Evolutionary conservation across 495 filamentous ascomycete species (phyloP), one percentile per base, ranked within the genome.

Genomic region (Pyrenopolyporus hunteri): DNA sequence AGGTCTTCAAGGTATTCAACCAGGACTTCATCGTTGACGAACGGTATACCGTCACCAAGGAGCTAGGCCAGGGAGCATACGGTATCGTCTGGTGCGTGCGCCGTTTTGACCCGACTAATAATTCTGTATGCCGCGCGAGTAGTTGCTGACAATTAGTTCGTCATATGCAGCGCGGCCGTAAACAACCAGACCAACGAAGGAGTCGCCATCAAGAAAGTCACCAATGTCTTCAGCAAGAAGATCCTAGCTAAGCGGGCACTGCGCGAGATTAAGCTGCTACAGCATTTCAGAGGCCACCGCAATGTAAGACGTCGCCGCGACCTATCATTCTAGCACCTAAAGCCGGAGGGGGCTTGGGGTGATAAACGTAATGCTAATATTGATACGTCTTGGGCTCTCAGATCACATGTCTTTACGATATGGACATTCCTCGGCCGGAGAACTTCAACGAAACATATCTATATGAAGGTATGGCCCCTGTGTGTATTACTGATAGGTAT

Each of bases 181-280:
- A 97, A 98, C 79, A 86, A 83, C 68, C 84, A 89, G 72, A 96
- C 91, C 10, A 87, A 87, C 67, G 94, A 98, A 72, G 94, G 94
- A n/a, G 93, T 98, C 50, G 94, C 94, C 56, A 91, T 98, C 78
- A 98, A 98, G 81, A 98, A 98, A 75, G 91, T 98, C 70, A 98
- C 94, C 76, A 98, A 98, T 89, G 95, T 98, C 58, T 98, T 98
- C 82, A 97, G 92, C 85, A 98, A 98, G 81, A 98, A 98, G 86
- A 98, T 98, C 64, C 80, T 98, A 57, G 94, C 94, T 57, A 98
- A 98, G 83, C 90, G 94, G 64, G 94, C 95, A 49, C 76, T 98
- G 79, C 85, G 95, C 74, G 94, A 98, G 78, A 97, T 98, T 75
- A 98, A 98, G 83, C 85, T 98, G 57, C 83, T 98, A 56, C 95